phyloP scores from a whole-genome alignment of 2,329 filamentous ascomycete genomes.

The Cryphonectria naterciae region DNA sequence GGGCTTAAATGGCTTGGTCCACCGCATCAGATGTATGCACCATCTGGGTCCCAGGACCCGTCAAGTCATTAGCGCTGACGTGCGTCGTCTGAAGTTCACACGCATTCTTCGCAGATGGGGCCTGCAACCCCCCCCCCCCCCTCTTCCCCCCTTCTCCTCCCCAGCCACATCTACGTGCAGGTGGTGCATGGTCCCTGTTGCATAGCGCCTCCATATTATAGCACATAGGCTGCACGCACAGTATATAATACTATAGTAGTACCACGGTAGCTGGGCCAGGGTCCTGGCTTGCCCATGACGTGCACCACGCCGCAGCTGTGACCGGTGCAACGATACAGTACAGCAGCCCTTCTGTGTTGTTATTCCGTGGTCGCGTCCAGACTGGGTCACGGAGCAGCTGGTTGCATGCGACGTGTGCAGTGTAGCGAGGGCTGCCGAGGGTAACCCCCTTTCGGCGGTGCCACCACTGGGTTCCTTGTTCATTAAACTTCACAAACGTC shows the following conservation, averaged over 20 bases:
- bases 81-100: constrained; percentile 17
- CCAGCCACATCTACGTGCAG: background rate
- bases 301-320: constrained; percentile 3
- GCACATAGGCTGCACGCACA: background rate
- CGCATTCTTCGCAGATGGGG: constrained; percentile 2
- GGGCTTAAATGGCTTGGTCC: background rate
- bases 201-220: constrained; percentile 3
- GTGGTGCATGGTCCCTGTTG: background rate
- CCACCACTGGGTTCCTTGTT: constrained; percentile 6
- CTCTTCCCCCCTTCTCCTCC: background rate
- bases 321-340: constrained; percentile 1
- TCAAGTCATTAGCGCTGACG: constrained; percentile 13
- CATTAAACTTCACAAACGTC: constrained; percentile 9
- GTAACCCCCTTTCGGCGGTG: constrained; percentile 4
- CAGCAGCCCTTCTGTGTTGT: background rate
- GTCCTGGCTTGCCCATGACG: constrained; percentile 1
- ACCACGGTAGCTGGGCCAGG: background rate
- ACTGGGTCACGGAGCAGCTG: background rate
- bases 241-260: too few relatives aligned
- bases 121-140: background rate
- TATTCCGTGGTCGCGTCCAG: background rate
- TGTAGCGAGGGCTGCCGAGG: constrained; percentile 12
- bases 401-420: constrained; percentile 7
- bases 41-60: background rate
- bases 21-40: background rate